A percentile compares a stretch with the other conserved stretches of the same genome.
Evolutionary conservation across 441 rosid species (phyloP).

Genomic region (Croton setiger): DNA sequence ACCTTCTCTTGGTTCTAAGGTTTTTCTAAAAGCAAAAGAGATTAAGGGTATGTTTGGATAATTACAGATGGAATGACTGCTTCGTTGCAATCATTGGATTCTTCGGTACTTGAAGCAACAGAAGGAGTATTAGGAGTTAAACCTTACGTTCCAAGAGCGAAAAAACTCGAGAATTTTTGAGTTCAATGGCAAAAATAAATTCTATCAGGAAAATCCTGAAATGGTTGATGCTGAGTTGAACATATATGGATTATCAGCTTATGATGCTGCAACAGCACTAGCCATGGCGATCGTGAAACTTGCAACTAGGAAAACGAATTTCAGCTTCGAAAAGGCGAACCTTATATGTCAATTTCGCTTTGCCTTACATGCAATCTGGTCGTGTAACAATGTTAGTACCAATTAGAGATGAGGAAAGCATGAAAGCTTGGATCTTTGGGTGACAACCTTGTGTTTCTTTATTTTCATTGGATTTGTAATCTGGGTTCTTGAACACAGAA

Average conservation of each 20-base stretch:
- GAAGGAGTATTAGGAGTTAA: slow-evolving; percentile 50
- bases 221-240: slow-evolving; percentile 20
- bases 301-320: slow-evolving; percentile 19
- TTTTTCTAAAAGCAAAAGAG: slow-evolving; percentile 46
- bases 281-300: slow-evolving; percentile 54
- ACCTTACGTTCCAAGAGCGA: slow-evolving; percentile 31
- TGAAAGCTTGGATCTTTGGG: slow-evolving; percentile 46
- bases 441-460: slow-evolving; percentile 38
- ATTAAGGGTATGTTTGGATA: slow-evolving; percentile 57
- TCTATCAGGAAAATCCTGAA: slow-evolving; percentile 25
- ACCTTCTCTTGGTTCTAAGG: slow-evolving; percentile 32
- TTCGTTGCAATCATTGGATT: slow-evolving; percentile 10
- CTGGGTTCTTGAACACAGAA: slow-evolving; percentile 57
- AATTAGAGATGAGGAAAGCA: slow-evolving; percentile 24
- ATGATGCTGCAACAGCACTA: slow-evolving; percentile 50
- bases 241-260: slow-evolving; percentile 50
- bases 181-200: slow-evolving; percentile 29
- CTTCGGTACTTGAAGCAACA: slow-evolving; percentile 26
- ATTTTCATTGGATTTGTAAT: slow-evolving; percentile 44
- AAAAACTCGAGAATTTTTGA: slow-evolving; percentile 24
- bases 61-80: slow-evolving; percentile 39
- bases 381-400: slow-evolving; percentile 45
- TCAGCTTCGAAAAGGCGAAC: slow-evolving; percentile 24
- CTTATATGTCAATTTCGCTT: slow-evolving; percentile 44
- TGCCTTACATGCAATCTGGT: slow-evolving; percentile 51